Base-by-base conservation (phyloP, 495 filamentous ascomycete species). In the Hypoxylon lenormandii region DNA sequence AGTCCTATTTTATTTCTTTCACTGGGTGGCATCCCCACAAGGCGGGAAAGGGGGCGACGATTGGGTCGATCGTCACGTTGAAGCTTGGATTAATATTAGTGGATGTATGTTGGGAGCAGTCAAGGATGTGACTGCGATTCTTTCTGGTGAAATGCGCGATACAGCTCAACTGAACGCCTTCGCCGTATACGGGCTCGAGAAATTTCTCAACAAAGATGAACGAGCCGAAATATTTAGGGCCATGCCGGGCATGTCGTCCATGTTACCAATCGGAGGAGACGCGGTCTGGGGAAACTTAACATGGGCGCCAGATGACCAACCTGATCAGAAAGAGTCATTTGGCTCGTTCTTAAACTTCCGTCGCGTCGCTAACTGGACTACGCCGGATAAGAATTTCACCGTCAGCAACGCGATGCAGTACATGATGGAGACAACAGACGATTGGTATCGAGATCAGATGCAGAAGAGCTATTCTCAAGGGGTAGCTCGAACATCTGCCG, bases 101-200 rank as follows among this genome's bases (percentile, higher is more conserved):
- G 95, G 95, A 15, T 98, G 93, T 76, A 97, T 98, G 94, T 88
- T 98, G 6, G 95, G 95, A 15, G 94, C 95, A 1, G 84, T 92
- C 54, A 98, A 98, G 82, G 93, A 92, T 46, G 78, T 97, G 19
- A 91, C 95, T 0, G 96, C 95, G 7, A 86, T 98, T 5, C 85
- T 98, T 0, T 97, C 93, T 0, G 95, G 95, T 28, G 95, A 98
- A 80, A 98, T 98, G 95, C 91, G 92, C 66, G 95, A 98, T 74
- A 98, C 95, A 0, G 95, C 95, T 1, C 95, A 98, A 74, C 86
- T 98, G 12, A 98, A 98, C 75, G 86, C 93, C n/a, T 97, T 98
- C 66, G 95, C 95, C 7, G 93, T 98, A 11, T 98, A 97, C 72
- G 96, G 95, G 0, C 86, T 98, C 0, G 95, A 98, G 78, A 97